Evolutionary conservation across 805 yeast genomes (phyloP), one percentile per base, ranked within the genome.

Genomic region (Lipomyces spencermartinsiae): DNA sequence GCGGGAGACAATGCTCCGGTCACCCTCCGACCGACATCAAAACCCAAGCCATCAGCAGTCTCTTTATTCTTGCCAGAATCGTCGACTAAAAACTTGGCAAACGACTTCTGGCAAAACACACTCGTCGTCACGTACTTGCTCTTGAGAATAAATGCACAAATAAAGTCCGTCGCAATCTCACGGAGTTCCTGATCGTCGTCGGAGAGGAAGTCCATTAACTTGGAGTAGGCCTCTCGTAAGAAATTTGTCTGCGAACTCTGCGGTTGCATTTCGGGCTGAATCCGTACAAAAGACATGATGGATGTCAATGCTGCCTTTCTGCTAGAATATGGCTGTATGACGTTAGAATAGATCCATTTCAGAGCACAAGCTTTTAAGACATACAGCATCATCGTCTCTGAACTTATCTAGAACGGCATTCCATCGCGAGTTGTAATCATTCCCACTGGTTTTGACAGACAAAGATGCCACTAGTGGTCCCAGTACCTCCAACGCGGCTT

Each of bases 111-210:
- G 54, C 49, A 58, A 22, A 9, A 49, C 39, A 35, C 49, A 16
- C 43, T 64, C 16, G 34, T 33, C 37, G 33, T 61, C 22, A n/a
- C 22, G 10, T 49, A 39, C 22, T 39, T 14, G 61, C 49, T 53
- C 46, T 43, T 31, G 19, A 57, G 39, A 33, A 57, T 49, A 9
- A 60, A 53, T 14, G 46, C 12, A 51, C 82, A 75, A 19, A 87
- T 75, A 64, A 80, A 80, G 1, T 71, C 58, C 0, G 91, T 80
- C 0, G 91, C 84, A 1, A 73, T 19, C 0, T 78, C 77, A 65
- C 96, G 80, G 5, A 90, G 78, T 14, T 83, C 86, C 12, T 82
- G 85, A 72, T 89, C 94, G 73, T 91, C 97, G 76, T 92, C 97
- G 62, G 78, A 78, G 31, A 89, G 74, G 66, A 80, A 81, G 0